Evolutionary conservation across 1,284 basidiomycete species (phyloP).

Genomic region (Mycena sp.): DNA sequence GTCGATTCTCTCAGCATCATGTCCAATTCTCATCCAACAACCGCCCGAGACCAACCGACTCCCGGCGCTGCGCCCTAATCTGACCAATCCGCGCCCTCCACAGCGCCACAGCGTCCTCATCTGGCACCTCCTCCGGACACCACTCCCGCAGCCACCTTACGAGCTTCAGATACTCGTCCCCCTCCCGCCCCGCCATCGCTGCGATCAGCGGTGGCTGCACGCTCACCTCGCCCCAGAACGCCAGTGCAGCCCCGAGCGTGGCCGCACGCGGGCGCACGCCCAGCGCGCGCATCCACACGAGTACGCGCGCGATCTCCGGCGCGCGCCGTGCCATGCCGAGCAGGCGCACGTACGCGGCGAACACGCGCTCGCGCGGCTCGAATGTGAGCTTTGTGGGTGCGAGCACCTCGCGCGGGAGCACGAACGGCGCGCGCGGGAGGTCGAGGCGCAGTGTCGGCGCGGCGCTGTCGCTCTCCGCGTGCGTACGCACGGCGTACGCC

Average conservation of each 20-base stretch:
- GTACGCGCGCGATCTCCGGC: constrained; percentile 70
- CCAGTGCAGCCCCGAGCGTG: constrained; percentile 72
- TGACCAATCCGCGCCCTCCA: constrained; percentile 57
- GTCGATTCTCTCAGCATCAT: too few relatives aligned
- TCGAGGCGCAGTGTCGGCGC: constrained; percentile 8
- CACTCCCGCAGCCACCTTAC: constrained; percentile 73
- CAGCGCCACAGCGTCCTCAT: constrained; percentile 43
- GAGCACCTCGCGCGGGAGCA: constrained; percentile 13
- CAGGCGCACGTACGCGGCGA: constrained; percentile 71
- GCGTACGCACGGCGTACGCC: constrained; percentile 24
- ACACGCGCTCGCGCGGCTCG: constrained; percentile 45
- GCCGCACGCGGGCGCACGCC: constrained; percentile 59
- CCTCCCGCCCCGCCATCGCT: constrained; percentile 39
- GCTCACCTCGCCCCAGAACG: constrained; percentile 77
- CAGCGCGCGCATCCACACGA: constrained; percentile 83
- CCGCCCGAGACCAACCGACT: constrained; percentile 23
- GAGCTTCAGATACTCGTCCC: constrained; percentile 58
- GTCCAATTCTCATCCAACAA: constrained; percentile 15
- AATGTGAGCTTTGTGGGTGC: constrained; percentile 37
- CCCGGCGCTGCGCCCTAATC: constrained; percentile 51
- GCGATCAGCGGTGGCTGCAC: constrained; percentile 67
- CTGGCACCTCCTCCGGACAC: constrained; percentile 72
- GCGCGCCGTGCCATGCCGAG: constrained; percentile 62
- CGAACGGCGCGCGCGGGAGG: background rate
- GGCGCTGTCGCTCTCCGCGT: constrained; percentile 21